A percentile compares a stretch with the other conserved stretches of the same genome.
Conservation (phyloP, 306 rosid species). For the Prunus fruticosa region DNA sequence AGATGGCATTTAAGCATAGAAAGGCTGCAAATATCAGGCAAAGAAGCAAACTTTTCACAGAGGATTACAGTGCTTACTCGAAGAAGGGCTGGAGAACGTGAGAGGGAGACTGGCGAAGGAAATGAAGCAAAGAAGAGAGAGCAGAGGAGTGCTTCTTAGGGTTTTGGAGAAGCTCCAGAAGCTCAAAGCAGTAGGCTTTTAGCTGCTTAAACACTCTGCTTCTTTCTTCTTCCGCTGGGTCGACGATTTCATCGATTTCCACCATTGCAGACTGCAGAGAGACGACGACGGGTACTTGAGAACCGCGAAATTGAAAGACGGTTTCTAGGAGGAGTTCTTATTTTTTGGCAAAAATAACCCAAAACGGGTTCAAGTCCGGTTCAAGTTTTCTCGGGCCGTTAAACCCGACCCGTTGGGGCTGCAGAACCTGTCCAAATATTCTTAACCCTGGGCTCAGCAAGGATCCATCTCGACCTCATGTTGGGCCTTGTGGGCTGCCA, state of each 20-base stretch:
- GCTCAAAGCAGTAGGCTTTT: constrained; percentile 56
- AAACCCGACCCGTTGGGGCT: no score
- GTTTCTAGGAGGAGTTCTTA: neutral
- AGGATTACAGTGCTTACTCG: constrained; percentile 43
- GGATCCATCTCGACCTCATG: no score
- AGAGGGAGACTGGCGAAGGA: constrained; percentile 53
- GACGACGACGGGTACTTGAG: neutral
- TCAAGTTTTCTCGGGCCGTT: no score
- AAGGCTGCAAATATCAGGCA: neutral
- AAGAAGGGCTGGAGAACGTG: constrained; percentile 66
- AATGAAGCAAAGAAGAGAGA: constrained; percentile 42
- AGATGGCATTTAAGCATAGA: neutral
- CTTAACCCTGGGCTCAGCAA: no score
- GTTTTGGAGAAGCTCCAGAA: constrained; percentile 63
- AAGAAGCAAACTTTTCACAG: neutral
- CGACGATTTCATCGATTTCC: constrained; percentile 23
- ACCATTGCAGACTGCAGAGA: constrained; percentile 31
- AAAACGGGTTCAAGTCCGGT: neutral
- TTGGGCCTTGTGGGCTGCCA: no score
- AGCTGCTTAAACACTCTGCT: constrained; percentile 51
- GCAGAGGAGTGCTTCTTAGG: constrained; percentile 55
- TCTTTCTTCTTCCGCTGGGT: constrained; percentile 13
- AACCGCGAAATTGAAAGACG: constrained; percentile 5
- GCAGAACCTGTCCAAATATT: no score
- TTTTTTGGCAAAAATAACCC: neutral